A percentile compares a stretch with the other conserved stretches of the same genome.
phyloP scores from a whole-genome alignment of 169 alveolate genomes.

The Amoebophrya sp. region DNA sequence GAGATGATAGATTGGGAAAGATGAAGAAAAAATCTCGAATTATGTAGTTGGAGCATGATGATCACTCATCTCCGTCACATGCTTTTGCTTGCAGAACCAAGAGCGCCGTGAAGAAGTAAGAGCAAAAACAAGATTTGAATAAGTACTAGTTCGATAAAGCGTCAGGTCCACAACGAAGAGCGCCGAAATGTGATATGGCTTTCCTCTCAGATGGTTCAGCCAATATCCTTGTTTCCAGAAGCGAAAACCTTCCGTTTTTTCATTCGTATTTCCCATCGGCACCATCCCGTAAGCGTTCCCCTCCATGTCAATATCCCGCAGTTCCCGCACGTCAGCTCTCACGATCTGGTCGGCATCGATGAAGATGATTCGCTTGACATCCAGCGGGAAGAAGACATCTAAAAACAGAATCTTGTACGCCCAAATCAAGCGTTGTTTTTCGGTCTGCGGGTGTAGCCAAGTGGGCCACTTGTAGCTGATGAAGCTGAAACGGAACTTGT shows the following conservation, averaged over 20 bases:
- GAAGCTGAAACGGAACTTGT: constrained; percentile 49
- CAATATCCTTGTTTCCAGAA: constrained; percentile 67
- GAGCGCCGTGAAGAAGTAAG: too few relatives aligned
- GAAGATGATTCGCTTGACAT: constrained; percentile 55
- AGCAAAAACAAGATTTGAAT: too few relatives aligned
- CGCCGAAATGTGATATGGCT: constrained; percentile 59
- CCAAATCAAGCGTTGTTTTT: constrained; percentile 64
- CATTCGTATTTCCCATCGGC: constrained; percentile 52
- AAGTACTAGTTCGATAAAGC: constrained; percentile 37
- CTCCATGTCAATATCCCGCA: constrained; percentile 62
- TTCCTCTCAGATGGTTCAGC: constrained; percentile 51
- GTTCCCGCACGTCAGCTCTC: constrained; percentile 59
- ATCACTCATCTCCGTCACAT: background rate
- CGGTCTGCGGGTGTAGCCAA: constrained; percentile 57
- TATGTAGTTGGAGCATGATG: background rate
- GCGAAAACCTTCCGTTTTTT: constrained; percentile 57
- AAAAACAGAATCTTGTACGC: constrained; percentile 63
- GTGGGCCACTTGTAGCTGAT: constrained; percentile 62
- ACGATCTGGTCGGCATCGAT: constrained; percentile 65
- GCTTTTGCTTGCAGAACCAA: too few relatives aligned
- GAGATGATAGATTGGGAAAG: background rate
- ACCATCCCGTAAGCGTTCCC: constrained; percentile 44
- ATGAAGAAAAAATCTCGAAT: background rate
- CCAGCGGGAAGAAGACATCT: constrained; percentile 58
- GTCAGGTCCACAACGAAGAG: constrained; percentile 57